These are phyloP conservation scores for Ecytonucleospora hepatopenaei DNA, from an alignment of 371 early-diverging fungal species.

Conservation along the genomic window DNA sequence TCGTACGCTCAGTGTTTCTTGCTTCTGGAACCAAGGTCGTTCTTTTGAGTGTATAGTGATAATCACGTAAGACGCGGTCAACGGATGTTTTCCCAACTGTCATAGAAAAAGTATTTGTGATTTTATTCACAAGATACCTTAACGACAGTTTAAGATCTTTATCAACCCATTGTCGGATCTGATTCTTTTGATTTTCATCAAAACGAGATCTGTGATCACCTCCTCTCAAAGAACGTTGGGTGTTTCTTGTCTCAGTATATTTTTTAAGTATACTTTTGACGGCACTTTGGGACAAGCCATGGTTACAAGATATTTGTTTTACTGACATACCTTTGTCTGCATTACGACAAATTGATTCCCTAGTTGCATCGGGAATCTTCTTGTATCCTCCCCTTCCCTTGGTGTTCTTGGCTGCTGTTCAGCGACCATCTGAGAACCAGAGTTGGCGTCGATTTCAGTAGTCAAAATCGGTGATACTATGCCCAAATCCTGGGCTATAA, in stretches of 20 bases:
- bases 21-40: background rate
- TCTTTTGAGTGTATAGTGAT: background rate
- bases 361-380: too few relatives aligned
- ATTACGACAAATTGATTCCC: too few relatives aligned
- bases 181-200: background rate
- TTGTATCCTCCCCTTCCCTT: too few relatives aligned
- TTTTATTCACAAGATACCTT: background rate
- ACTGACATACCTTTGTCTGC: too few relatives aligned
- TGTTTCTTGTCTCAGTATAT: background rate
- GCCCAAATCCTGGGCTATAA: too few relatives aligned
- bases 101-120: background rate
- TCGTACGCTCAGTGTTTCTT: background rate
- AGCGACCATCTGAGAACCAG: too few relatives aligned
- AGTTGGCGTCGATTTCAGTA: too few relatives aligned
- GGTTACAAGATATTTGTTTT: too few relatives aligned
- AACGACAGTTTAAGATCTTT: background rate
- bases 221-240: background rate
- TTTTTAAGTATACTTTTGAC: too few relatives aligned
- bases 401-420: too few relatives aligned
- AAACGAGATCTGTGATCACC: background rate
- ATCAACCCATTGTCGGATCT: background rate
- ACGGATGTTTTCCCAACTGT: background rate
- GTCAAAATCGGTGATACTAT: too few relatives aligned
- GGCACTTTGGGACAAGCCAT: too few relatives aligned
- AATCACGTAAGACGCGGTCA: background rate